A percentile compares a stretch with the other conserved stretches of the same genome.
Evolutionary conservation across 345 rosid species (phyloP).

Genomic region (Salix brachista): DNA sequence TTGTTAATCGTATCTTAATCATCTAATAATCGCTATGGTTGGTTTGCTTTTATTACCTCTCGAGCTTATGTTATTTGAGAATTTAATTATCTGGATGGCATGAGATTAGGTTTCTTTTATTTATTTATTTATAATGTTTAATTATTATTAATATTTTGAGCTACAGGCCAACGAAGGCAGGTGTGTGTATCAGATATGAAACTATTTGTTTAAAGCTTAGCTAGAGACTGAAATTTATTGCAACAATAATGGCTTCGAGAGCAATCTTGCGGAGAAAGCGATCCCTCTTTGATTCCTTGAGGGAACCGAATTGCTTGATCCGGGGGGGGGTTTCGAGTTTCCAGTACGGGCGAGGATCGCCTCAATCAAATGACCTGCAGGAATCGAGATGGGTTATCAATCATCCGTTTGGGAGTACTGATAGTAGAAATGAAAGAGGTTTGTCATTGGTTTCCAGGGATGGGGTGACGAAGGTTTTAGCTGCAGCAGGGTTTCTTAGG

Average conservation of each 20-base stretch:
- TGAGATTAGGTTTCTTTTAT: not conserved
- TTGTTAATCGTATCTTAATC: not conserved
- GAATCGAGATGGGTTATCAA: constrained; percentile 19
- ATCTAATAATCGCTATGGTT: not conserved
- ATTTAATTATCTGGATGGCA: not conserved
- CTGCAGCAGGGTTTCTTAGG: constrained; percentile 12
- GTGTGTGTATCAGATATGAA: constrained; percentile 20
- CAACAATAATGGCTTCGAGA: constrained; percentile 61
- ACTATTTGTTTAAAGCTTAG: not conserved
- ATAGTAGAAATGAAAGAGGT: constrained; percentile 24
- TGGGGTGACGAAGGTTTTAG: constrained; percentile 6
- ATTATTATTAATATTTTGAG: not conserved
- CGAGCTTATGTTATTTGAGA: not conserved
- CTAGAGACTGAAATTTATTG: constrained; percentile 1
- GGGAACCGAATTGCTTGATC: constrained; percentile 32
- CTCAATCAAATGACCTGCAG: constrained; percentile 17
- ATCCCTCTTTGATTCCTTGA: constrained; percentile 30
- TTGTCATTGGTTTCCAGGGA: constrained; percentile 30
- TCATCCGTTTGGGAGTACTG: constrained; percentile 18
- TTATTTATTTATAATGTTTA: not conserved
- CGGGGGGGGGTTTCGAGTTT: constrained; percentile 34
- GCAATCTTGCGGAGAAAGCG: constrained; percentile 55
- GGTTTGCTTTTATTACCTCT: not conserved
- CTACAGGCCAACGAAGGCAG: constrained; percentile 23
- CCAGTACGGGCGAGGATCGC: constrained; percentile 25